Conservation (phyloP, 2,329 filamentous ascomycete genomes). For the Aspergillus brunneoviolaceus region DNA sequence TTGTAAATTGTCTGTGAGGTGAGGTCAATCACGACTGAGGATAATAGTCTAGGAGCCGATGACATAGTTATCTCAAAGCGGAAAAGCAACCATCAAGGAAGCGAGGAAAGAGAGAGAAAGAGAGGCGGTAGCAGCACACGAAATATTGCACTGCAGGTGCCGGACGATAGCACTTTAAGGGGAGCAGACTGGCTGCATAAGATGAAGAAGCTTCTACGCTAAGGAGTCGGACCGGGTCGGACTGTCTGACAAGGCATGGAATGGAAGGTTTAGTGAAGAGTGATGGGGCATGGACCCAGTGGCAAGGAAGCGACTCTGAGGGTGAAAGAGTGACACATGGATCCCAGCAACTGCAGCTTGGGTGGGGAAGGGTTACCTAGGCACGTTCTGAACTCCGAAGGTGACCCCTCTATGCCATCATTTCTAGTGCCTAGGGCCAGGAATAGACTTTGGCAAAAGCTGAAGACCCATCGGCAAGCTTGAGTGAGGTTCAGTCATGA, state of each 20-base stretch:
- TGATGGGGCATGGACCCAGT: not conserved
- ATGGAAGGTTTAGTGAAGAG: not conserved
- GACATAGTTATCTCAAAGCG: slow-evolving; percentile 11
- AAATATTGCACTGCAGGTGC: not conserved
- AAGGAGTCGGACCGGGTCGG: not conserved
- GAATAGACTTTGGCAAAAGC: not conserved
- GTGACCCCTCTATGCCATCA: not conserved
- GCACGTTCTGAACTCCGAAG: not conserved
- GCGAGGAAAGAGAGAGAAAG: not conserved
- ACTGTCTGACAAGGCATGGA: not conserved
- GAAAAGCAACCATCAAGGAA: not conserved
- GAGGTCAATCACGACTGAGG: not conserved
- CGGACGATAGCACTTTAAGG: not conserved
- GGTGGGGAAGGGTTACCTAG: not conserved
- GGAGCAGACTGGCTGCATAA: not conserved
- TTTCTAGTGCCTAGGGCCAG: not conserved
- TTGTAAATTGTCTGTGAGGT: slow-evolving; percentile 19
- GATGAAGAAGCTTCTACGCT: not conserved
- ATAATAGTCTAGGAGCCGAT: not conserved
- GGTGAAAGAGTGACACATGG: not conserved
- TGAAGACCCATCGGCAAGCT: not conserved
- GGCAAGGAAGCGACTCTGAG: not conserved
- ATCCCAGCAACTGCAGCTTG: not conserved
- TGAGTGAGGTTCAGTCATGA: no score
- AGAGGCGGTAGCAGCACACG: not conserved